Conservation (phyloP, 768 basidiomycete species). For the Lactarius pseudohatsudake region DNA sequence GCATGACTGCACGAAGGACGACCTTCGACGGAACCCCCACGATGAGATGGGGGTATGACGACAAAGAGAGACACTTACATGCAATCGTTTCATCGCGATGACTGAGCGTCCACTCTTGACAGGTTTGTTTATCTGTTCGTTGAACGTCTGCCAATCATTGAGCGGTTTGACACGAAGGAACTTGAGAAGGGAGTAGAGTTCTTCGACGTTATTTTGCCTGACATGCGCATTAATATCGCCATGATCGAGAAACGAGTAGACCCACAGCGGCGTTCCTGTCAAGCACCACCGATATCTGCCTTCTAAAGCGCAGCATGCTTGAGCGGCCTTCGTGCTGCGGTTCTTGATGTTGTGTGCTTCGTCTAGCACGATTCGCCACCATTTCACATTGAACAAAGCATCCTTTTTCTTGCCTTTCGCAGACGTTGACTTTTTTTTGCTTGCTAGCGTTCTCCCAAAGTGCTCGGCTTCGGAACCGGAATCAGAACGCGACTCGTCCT, state of each 20-base stretch:
- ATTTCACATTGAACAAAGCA: slow-evolving; percentile 75
- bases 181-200: slow-evolving; percentile 85
- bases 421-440: slow-evolving; percentile 44
- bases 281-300: slow-evolving; percentile 86
- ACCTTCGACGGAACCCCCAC: slow-evolving; percentile 43
- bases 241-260: neutral
- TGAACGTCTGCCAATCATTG: slow-evolving; percentile 78
- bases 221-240: neutral
- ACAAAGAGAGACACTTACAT: slow-evolving; percentile 44
- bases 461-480: slow-evolving; percentile 43
- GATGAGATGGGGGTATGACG: neutral
- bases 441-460: slow-evolving; percentile 46
- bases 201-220: slow-evolving; percentile 65
- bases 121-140: slow-evolving; percentile 72
- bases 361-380: slow-evolving; percentile 89
- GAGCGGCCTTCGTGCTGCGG: slow-evolving; percentile 68
- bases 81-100: slow-evolving; percentile 81
- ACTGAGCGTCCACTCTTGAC: slow-evolving; percentile 65
- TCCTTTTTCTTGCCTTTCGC: slow-evolving; percentile 49
- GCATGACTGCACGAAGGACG: slow-evolving; percentile 84
- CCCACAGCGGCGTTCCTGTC: slow-evolving; percentile 78
- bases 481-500: slow-evolving; percentile 33
- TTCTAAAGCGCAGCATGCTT: slow-evolving; percentile 75
- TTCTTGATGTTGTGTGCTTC: slow-evolving; percentile 97
- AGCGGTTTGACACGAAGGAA: slow-evolving; percentile 85